phyloP scores from a whole-genome alignment of 2,329 filamentous ascomycete genomes.

The Fusarium sp. region DNA sequence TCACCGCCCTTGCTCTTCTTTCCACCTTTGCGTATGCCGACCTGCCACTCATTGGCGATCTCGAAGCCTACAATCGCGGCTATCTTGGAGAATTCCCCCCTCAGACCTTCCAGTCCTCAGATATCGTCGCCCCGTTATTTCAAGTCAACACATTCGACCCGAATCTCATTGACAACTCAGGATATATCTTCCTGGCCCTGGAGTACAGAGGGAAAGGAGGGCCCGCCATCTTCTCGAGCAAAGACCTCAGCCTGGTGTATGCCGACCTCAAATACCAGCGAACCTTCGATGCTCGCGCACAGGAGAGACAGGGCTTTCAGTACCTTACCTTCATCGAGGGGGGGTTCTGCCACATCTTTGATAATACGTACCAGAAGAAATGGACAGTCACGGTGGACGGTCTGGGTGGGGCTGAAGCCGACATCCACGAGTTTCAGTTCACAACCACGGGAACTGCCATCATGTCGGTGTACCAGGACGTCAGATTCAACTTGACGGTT shows the following conservation, averaged over 20 bases:
- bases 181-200: constrained; percentile 33
- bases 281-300: constrained; percentile 35
- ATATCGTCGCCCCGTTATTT: constrained; percentile 33
- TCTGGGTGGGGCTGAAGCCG: constrained; percentile 22
- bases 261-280: constrained; percentile 30
- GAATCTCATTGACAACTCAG: constrained; percentile 27
- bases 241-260: constrained; percentile 37
- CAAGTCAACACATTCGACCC: constrained; percentile 34
- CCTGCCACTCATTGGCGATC: constrained; percentile 19
- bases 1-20: not conserved
- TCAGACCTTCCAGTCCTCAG: constrained; percentile 33
- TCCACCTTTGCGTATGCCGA: constrained; percentile 19
- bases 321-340: constrained; percentile 39
- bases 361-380: constrained; percentile 33
- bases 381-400: constrained; percentile 29
- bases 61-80: constrained; percentile 28
- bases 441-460: constrained; percentile 30
- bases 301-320: constrained; percentile 20
- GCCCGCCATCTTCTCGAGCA: constrained; percentile 38
- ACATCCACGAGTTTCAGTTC: constrained; percentile 40
- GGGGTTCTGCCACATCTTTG: constrained; percentile 32
- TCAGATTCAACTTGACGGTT: constrained; percentile 36
- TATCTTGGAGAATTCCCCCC: constrained; percentile 31
- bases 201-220: constrained; percentile 30
- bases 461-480: constrained; percentile 37